These are phyloP conservation scores for Chaetomium cochliodes DNA, from an alignment of 495 filamentous ascomycete genomes.

Conservation along the genomic window DNA sequence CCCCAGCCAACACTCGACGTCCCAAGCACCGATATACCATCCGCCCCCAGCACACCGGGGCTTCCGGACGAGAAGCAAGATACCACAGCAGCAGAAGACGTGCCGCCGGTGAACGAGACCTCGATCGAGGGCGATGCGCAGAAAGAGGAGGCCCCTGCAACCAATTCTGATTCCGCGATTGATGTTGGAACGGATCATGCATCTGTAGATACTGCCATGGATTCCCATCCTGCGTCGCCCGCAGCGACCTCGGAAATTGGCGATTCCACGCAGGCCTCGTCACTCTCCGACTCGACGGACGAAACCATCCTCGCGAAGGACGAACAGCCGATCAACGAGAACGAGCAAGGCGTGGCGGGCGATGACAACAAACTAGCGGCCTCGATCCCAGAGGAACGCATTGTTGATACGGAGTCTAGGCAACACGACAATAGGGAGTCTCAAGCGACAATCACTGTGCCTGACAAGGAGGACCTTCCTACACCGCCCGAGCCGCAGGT, in stretches of 20 bases:
- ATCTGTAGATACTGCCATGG: conserved; percentile 39
- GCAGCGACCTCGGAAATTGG: conserved; percentile 49
- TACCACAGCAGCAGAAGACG: conserved; percentile 4
- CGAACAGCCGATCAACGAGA: background rate
- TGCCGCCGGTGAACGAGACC: conserved; percentile 6
- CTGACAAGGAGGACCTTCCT: background rate
- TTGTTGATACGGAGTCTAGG: background rate
- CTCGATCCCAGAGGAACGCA: background rate
- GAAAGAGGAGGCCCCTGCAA: conserved; percentile 28
- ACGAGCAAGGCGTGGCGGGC: background rate
- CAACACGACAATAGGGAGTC: conserved; percentile 20
- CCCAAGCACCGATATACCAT: conserved; percentile 20
- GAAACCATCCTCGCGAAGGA: conserved; percentile 46
- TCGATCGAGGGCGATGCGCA: conserved; percentile 15
- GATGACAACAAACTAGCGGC: background rate
- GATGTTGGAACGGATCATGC: conserved; percentile 40
- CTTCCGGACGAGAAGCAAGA: conserved; percentile 19
- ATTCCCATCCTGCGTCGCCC: conserved; percentile 54
- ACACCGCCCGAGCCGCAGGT: background rate
- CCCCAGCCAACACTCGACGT: conserved; percentile 22
- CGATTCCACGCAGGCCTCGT: conserved; percentile 55
- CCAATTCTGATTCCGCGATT: conserved; percentile 43
- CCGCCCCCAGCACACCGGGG: conserved; percentile 21
- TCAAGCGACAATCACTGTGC: conserved; percentile 1
- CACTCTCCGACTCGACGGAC: conserved; percentile 54